Percentiles rank a stretch among this genome's conserved stretches.
Evolutionary conservation across 495 filamentous ascomycete species (phyloP).

Genomic region (Mycothermus thermophilus): DNA sequence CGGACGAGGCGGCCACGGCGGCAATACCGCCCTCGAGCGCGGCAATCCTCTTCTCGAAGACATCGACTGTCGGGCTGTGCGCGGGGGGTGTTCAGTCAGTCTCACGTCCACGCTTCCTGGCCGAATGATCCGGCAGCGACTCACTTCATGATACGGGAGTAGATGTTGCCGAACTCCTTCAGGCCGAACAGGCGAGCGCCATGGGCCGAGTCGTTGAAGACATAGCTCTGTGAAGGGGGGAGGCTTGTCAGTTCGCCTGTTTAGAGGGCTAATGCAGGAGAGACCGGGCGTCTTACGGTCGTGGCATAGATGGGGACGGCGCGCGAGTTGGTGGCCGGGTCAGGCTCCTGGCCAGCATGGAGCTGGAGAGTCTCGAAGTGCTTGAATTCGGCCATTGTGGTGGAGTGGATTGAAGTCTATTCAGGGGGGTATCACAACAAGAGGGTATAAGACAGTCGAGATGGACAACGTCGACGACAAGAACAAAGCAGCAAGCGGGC

Average conservation of each 20-base stretch:
- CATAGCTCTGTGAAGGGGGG: slow-evolving; percentile 75
- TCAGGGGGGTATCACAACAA: slow-evolving; percentile 3
- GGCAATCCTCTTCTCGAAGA: slow-evolving; percentile 93
- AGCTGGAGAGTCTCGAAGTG: slow-evolving; percentile 98
- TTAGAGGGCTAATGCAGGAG: too few relatives aligned
- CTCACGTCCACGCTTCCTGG: too few relatives aligned
- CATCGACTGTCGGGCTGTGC: slow-evolving; percentile 79
- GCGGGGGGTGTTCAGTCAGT: too few relatives aligned
- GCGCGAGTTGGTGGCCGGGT: slow-evolving; percentile 74
- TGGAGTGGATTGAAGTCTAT: neutral
- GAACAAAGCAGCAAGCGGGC: neutral
- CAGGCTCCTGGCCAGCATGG: slow-evolving; percentile 81
- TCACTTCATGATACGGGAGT: slow-evolving; percentile 90
- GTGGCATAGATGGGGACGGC: slow-evolving; percentile 96
- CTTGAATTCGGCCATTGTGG: slow-evolving; percentile 27
- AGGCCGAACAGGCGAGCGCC: slow-evolving; percentile 92
- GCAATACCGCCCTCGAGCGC: slow-evolving; percentile 91
- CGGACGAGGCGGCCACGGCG: slow-evolving; percentile 77
- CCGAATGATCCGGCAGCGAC: too few relatives aligned
- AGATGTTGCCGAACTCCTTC: slow-evolving; percentile 98
- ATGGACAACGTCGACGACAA: neutral
- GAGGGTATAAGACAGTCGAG: slow-evolving; percentile 2
- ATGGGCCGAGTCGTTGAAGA: slow-evolving; percentile 95
- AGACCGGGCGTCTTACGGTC: slow-evolving; percentile 60
- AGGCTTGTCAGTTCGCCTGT: too few relatives aligned